phyloP scores from a whole-genome alignment of 768 basidiomycete species.

The Suillus subalutaceus region DNA sequence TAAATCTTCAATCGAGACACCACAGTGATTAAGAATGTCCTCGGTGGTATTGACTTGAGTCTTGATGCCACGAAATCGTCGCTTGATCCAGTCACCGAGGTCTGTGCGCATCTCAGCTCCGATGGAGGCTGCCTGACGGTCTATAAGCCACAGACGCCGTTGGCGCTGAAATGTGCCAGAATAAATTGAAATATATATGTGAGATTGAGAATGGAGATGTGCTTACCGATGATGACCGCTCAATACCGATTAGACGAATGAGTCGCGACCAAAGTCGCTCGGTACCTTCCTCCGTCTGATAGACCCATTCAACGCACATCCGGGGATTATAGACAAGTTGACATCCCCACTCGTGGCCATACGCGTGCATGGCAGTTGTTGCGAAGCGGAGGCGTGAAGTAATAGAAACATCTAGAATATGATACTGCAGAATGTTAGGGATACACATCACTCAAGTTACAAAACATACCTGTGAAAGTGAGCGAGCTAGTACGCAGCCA shows the following conservation, averaged over 20 bases:
- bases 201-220: background rate
- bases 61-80: slow-evolving; percentile 23
- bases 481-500: slow-evolving; percentile 36
- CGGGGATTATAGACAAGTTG: slow-evolving; percentile 31
- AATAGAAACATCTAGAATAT: slow-evolving; percentile 4
- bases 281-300: slow-evolving; percentile 15
- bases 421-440: background rate
- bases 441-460: background rate
- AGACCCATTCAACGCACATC: slow-evolving; percentile 8
- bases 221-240: slow-evolving; percentile 36
- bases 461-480: slow-evolving; percentile 28
- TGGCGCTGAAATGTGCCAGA: slow-evolving; percentile 19
- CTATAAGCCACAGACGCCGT: slow-evolving; percentile 36
- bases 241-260: slow-evolving; percentile 37
- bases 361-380: slow-evolving; percentile 42
- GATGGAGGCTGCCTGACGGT: slow-evolving; percentile 34
- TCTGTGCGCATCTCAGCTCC: slow-evolving; percentile 28
- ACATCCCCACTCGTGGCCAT: slow-evolving; percentile 39
- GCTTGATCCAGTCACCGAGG: slow-evolving; percentile 37
- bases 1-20: background rate
- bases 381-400: slow-evolving; percentile 28
- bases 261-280: slow-evolving; percentile 37
- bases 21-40: background rate
- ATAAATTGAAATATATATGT: background rate
- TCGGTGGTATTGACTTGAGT: background rate